These are phyloP conservation scores for Manihot esculenta DNA, from an alignment of 441 rosid genomes.

Conservation along the genomic window DNA sequence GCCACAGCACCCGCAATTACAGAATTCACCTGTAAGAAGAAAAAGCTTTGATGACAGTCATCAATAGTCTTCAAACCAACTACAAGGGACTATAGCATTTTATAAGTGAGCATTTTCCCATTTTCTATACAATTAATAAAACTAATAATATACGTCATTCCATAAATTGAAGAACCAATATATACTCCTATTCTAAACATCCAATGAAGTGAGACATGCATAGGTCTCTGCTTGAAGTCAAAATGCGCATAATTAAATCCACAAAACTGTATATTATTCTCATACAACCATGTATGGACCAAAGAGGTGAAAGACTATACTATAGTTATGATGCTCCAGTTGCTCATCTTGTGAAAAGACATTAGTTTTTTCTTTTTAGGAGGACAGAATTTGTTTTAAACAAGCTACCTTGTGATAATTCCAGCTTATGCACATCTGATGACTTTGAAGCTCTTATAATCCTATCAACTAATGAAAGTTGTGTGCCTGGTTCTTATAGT, in stretches of 20 bases:
- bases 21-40: slow-evolving; percentile 59
- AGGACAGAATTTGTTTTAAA: no score
- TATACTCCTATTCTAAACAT: background rate
- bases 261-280: background rate
- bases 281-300: background rate
- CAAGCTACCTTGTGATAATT: no score
- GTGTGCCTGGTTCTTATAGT: background rate
- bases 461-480: background rate
- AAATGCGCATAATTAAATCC: background rate
- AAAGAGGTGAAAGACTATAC: background rate
- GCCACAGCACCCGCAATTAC: slow-evolving; percentile 75
- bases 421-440: no score
- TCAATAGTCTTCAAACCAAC: slow-evolving; percentile 10
- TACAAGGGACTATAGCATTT: background rate
- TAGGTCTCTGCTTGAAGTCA: background rate
- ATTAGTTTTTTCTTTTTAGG: no score
- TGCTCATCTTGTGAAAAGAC: background rate
- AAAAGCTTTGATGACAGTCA: slow-evolving; percentile 14
- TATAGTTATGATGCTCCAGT: background rate
- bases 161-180: slow-evolving; percentile 2
- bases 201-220: slow-evolving; percentile 3
- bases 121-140: background rate
- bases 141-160: background rate
- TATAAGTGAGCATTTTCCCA: background rate
- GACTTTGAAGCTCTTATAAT: no score